These are phyloP conservation scores for Suillus hirtellus DNA, from an alignment of 768 basidiomycete species.

Conservation along the genomic window DNA sequence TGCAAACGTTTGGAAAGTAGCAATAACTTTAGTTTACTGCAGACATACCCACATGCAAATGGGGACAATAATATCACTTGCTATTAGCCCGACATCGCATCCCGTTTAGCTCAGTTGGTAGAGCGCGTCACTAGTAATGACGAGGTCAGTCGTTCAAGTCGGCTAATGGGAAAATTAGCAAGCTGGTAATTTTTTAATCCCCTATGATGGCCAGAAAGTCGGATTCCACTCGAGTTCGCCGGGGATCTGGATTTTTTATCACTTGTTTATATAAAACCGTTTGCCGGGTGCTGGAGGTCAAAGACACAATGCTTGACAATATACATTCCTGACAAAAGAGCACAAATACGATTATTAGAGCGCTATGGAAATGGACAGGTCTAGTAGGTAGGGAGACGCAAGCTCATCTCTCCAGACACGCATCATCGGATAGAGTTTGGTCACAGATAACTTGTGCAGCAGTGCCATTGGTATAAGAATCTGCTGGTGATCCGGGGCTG, in stretches of 20 bases:
- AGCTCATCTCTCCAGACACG: background rate
- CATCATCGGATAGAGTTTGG: background rate
- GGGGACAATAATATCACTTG: background rate
- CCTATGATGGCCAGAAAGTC: background rate
- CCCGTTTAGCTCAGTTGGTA: conserved; percentile 48
- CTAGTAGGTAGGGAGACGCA: background rate
- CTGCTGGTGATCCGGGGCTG: background rate
- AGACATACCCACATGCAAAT: background rate
- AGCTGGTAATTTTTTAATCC: background rate
- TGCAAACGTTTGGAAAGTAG: conserved; percentile 19
- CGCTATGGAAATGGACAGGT: background rate
- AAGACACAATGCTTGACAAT: background rate
- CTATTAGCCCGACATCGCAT: background rate
- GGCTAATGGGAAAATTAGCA: conserved; percentile 45
- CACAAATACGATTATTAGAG: background rate
- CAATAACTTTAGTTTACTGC: background rate
- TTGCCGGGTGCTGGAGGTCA: background rate
- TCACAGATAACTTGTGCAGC: background rate
- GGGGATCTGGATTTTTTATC: background rate
- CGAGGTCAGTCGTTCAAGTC: conserved; percentile 69
- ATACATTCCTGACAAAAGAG: background rate
- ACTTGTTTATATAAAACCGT: background rate
- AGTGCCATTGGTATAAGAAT: background rate
- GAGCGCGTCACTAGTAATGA: conserved; percentile 74
- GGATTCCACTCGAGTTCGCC: too few species aligned